Conservation (phyloP, 805 yeast species). For the Candida oleophila region DNA sequence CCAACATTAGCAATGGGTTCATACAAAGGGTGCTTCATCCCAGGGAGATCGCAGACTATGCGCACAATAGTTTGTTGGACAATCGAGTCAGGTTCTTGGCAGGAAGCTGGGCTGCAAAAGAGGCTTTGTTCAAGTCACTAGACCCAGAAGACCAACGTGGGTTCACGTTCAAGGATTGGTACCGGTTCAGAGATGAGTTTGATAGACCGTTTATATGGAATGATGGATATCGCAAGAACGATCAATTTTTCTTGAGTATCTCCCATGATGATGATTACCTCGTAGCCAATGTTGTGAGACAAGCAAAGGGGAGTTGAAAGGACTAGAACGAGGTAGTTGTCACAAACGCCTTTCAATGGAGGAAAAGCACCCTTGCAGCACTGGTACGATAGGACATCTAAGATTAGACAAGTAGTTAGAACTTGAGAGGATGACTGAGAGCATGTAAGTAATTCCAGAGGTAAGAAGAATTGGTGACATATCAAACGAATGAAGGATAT, state of each 20-base stretch:
- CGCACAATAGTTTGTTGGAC: slow-evolving; percentile 14
- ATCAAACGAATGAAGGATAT: no score
- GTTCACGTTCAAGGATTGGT: slow-evolving; percentile 64
- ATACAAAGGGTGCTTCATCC: slow-evolving; percentile 52
- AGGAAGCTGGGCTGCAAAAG: slow-evolving; percentile 71
- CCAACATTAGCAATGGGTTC: slow-evolving; percentile 39
- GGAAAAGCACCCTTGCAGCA: no score
- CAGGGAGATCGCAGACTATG: slow-evolving; percentile 29
- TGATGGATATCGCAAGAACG: slow-evolving; percentile 31
- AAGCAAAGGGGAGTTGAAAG: no score
- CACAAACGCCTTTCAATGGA: no score
- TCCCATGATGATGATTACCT: slow-evolving; percentile 68
- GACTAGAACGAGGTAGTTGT: no score
- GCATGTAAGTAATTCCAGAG: no score
- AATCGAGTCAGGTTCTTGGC: slow-evolving; percentile 42
- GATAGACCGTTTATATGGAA: slow-evolving; percentile 47
- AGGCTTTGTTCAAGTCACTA: slow-evolving; percentile 67
- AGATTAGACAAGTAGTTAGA: no score
- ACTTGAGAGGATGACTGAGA: no score
- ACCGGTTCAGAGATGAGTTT: slow-evolving; percentile 33
- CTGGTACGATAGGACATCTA: no score
- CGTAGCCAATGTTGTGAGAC: slow-evolving; percentile 55
- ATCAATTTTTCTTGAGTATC: slow-evolving; percentile 51
- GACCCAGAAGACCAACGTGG: slow-evolving; percentile 45
- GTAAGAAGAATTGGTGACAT: no score